Conservation (phyloP, 208 protist species). For the Trypanosoma platydactyli region DNA sequence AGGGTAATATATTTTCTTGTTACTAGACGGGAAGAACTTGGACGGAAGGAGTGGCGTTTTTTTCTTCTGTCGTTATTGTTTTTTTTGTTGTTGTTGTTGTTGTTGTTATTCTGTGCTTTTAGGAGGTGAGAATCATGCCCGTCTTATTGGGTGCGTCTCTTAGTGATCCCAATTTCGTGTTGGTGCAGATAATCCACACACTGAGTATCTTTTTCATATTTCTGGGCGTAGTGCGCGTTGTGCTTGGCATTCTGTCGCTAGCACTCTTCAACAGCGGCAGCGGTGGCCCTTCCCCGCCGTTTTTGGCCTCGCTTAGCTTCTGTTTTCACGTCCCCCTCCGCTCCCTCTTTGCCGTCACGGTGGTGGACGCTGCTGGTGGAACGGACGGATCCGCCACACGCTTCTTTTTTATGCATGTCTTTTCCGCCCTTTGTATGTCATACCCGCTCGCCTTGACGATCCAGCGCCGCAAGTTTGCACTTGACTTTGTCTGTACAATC, state of each 20-base stretch:
- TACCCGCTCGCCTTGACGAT: conserved; percentile 62
- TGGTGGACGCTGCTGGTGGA: conserved; percentile 2
- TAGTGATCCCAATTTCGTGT: conserved; percentile 52
- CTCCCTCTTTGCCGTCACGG: conserved; percentile 47
- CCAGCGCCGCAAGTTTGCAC: conserved; percentile 77
- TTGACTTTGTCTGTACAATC: conserved; percentile 79
- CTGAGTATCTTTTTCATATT: conserved; percentile 60
- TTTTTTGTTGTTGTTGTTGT: no score
- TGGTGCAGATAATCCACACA: conserved; percentile 64
- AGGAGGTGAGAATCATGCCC: conserved; percentile 36
- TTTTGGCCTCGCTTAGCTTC: not conserved
- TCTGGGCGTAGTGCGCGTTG: conserved; percentile 39
- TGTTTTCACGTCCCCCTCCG: conserved; percentile 61
- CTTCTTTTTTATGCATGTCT: conserved; percentile 76
- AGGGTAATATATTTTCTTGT: no score
- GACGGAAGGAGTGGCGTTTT: no score
- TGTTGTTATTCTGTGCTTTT: no score
- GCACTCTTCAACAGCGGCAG: not conserved
- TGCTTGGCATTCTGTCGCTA: conserved; percentile 43
- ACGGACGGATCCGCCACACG: conserved; percentile 22
- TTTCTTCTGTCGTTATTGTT: no score
- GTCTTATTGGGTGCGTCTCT: conserved; percentile 54
- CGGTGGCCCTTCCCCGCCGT: not conserved
- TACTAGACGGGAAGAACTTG: no score
- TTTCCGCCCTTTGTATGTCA: conserved; percentile 37